Conservation (phyloP, 208 protist species). For the Acanthamoeba lenticulata region DNA sequence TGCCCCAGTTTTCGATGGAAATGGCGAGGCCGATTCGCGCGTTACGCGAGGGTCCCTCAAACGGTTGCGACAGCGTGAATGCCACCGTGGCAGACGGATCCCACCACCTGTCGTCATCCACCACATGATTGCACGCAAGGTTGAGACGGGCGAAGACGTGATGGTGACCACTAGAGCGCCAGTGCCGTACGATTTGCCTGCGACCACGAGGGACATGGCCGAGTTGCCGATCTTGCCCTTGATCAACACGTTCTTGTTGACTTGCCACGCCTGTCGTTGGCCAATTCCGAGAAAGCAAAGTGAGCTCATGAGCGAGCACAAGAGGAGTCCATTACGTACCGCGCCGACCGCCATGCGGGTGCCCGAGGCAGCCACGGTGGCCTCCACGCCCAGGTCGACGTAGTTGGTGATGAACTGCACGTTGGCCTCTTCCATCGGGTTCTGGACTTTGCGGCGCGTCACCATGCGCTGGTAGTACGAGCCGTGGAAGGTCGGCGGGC, state of each 20-base stretch:
- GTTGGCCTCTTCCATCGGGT: not conserved
- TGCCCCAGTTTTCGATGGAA: conserved; percentile 27
- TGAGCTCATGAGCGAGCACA: not conserved
- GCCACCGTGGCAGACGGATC: conserved; percentile 5
- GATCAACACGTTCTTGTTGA: conserved; percentile 29
- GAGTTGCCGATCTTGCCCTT: not conserved
- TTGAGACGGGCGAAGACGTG: too few species aligned
- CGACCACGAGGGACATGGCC: not conserved
- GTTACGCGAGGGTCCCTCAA: not conserved
- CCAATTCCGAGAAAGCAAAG: not conserved
- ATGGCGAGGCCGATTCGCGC: not conserved
- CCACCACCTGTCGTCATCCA: too few species aligned
- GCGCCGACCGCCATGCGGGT: not conserved
- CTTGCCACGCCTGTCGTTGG: conserved; percentile 39
- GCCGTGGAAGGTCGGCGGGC: not conserved
- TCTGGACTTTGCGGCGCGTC: not conserved
- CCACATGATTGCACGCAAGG: too few species aligned
- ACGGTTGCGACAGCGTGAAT: not conserved
- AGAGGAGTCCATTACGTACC: not conserved
- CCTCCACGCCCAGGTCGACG: not conserved
- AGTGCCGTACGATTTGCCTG: not conserved
- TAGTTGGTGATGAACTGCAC: conserved; percentile 33
- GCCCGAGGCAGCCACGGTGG: not conserved
- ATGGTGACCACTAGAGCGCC: not conserved
- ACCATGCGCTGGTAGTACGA: conserved; percentile 32